These are phyloP conservation scores for Sugiyamaella neomexicana DNA, from an alignment of 1,139 yeast genomes.

Conservation along the genomic window DNA sequence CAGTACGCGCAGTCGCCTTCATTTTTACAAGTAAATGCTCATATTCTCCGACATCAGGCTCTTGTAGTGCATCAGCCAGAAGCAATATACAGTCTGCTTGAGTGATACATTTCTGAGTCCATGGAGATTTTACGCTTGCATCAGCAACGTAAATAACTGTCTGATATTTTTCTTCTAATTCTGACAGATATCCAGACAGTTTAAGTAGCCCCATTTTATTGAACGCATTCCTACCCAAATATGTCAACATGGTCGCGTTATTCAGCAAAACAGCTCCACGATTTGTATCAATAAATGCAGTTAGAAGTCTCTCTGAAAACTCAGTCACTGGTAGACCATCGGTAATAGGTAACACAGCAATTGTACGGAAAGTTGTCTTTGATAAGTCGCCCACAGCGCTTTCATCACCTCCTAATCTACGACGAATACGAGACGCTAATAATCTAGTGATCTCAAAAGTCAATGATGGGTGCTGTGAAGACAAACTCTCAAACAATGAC, in stretches of 20 bases:
- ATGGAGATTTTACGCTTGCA: conserved; percentile 74
- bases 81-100: conserved; percentile 85
- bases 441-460: conserved; percentile 88
- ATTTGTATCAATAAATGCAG: conserved; percentile 71
- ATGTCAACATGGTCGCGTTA: conserved; percentile 75
- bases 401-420: conserved; percentile 27
- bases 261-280: conserved; percentile 74
- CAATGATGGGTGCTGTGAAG: conserved; percentile 81
- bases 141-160: conserved; percentile 88
- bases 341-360: conserved; percentile 79
- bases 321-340: conserved; percentile 80
- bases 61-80: conserved; percentile 52
- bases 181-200: conserved; percentile 85
- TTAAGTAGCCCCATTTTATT: conserved; percentile 83
- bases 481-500: conserved; percentile 78
- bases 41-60: conserved; percentile 78
- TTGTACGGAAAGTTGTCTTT: conserved; percentile 63
- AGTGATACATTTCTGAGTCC: conserved; percentile 91
- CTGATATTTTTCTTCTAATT: conserved; percentile 84
- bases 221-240: conserved; percentile 90
- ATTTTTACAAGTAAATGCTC: conserved; percentile 73
- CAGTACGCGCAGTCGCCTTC: conserved; percentile 86
- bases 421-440: conserved; percentile 69
- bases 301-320: conserved; percentile 71
- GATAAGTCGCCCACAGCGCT: conserved; percentile 22